These are phyloP conservation scores for Plantago elongata DNA, from an alignment of 257 asterid genomes.

Conservation along the genomic window DNA sequence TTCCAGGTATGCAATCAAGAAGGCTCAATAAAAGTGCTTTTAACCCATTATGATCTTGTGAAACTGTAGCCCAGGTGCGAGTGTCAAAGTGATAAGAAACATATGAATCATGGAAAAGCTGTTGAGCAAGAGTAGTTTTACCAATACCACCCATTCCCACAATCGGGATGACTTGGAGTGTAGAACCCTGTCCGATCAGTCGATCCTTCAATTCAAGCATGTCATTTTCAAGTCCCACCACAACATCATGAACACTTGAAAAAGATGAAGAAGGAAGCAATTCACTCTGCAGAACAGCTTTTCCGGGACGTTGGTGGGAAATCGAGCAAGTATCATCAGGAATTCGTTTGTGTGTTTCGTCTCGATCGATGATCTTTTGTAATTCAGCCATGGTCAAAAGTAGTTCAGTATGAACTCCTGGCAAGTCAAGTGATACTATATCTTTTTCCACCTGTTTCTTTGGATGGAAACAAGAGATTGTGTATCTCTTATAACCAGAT, in stretches of 20 bases:
- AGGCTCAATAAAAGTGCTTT: background rate
- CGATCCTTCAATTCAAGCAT: background rate
- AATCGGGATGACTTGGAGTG: background rate
- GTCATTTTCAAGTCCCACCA: background rate
- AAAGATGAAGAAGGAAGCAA: too few species aligned
- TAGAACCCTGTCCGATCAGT: background rate
- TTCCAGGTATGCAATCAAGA: background rate
- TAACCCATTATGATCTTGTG: background rate
- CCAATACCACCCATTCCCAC: slow-evolving; percentile 7
- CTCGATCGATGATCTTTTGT: too few species aligned
- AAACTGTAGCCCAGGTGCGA: background rate
- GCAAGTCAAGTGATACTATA: too few species aligned
- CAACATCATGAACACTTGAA: background rate
- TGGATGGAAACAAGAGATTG: too few species aligned
- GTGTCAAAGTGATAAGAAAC: background rate
- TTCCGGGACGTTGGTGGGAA: too few species aligned
- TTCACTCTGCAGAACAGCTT: too few species aligned
- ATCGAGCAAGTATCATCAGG: too few species aligned
- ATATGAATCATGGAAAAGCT: background rate
- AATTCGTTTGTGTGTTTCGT: too few species aligned
- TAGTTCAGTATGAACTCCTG: too few species aligned
- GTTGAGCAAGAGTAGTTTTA: slow-evolving; percentile 4
- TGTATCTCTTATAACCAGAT: too few species aligned
- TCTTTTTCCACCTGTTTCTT: too few species aligned
- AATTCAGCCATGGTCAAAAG: too few species aligned